Evolutionary conservation across 2,329 filamentous ascomycete species (phyloP).

Genomic region (Macrophomina phaseolina): DNA sequence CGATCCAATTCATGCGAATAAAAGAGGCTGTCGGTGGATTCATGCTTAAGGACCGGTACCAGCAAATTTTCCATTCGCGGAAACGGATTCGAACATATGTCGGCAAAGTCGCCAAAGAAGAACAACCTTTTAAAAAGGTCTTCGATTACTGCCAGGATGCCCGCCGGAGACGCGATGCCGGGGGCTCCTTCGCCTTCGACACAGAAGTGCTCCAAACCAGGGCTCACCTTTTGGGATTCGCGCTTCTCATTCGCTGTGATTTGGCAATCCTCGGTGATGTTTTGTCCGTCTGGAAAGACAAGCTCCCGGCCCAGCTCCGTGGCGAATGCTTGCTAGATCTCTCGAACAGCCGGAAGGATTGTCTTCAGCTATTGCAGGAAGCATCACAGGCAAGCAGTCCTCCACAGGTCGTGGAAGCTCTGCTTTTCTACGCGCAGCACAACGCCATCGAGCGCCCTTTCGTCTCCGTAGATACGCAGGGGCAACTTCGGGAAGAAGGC

Average conservation of each 20-base stretch:
- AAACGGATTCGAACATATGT: constrained; percentile 34
- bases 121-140: constrained; percentile 58
- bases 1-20: background rate
- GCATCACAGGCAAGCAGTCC: constrained; percentile 44
- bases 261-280: constrained; percentile 55
- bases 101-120: constrained; percentile 47
- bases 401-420: constrained; percentile 47
- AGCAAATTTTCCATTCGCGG: constrained; percentile 28
- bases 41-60: constrained; percentile 27
- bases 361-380: constrained; percentile 47
- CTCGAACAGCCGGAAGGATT: constrained; percentile 46
- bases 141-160: constrained; percentile 52
- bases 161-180: constrained; percentile 38
- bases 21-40: background rate
- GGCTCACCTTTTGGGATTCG: constrained; percentile 48
- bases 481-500: too few relatives aligned
- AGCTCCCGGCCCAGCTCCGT: constrained; percentile 7
- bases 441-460: constrained; percentile 49
- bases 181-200: constrained; percentile 39
- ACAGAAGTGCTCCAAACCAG: constrained; percentile 37
- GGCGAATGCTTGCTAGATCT: constrained; percentile 39
- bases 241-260: constrained; percentile 58
- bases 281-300: constrained; percentile 33
- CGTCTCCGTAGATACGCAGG: too few relatives aligned
- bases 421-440: constrained; percentile 58